Base-by-base conservation (phyloP, 495 filamentous ascomycete species). In the Neurospora africana region DNA sequence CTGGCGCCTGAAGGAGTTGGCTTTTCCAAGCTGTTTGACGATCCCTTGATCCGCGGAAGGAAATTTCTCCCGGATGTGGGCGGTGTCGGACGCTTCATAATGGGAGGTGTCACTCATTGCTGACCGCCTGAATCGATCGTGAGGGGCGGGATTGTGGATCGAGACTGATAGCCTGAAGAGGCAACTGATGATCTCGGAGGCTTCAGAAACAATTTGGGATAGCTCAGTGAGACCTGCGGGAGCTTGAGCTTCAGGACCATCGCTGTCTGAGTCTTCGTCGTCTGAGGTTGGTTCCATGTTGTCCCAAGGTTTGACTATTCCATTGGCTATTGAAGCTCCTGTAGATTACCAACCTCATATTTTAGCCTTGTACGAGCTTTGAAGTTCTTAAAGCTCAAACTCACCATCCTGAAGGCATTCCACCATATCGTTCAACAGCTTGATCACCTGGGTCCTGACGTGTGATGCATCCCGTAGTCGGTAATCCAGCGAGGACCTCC, bases 401-500 rank as follows among this genome's bases (percentile, higher is more conserved):
- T 0, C 53, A 43, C 69, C 72, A 41, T 75, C 75, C 40, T 75
- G 40, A 1, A 76, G 69, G 13, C 73, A 69, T 4, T 74, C 71
- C 0, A 71, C 30, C 0, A 84, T 68, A 27, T 76, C 75, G 0
- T 44, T 11, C 0, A 86, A 77, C 4, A 87, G 72, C 6, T 76
- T 75, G 8, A 82, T 10, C 2, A 82, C 80, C 36, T 85, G 79
- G 17, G 68, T 68, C 17, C 73, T 76, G 37, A 87, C 75, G 68
- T 86, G 81, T 0, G 83, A 82, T 0, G 84, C 82, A 70, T 86
- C 84, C 27, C 82, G 75, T 0, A 86, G 78, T 6, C 83, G 78
- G 69, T 81, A 83, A 36, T 85, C 83, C 1, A 87, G 77, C 1
- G 73, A 74, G 19, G 65, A 68, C 5, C 6, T 41, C 9, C 67